Evolutionary conservation across 2,329 filamentous ascomycete species (phyloP).

Genomic region (Pseudocercospora pini-densiflorae): DNA sequence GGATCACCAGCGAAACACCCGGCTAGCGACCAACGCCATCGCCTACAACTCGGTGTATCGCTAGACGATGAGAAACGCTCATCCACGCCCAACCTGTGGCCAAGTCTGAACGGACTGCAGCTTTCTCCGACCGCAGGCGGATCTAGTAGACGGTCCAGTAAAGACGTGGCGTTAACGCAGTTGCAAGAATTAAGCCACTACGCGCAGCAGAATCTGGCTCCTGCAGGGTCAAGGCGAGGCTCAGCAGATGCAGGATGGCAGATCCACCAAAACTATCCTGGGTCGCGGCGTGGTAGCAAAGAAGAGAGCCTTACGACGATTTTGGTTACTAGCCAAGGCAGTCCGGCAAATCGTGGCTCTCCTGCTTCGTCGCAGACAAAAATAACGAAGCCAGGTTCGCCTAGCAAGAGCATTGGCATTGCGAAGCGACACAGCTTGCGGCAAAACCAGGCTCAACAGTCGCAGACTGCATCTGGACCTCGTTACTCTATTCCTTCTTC

Average conservation of each 20-base stretch:
- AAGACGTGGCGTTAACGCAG: constrained; percentile 43
- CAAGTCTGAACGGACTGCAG: constrained; percentile 23
- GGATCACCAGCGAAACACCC: constrained; percentile 27
- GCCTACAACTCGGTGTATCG: constrained; percentile 27
- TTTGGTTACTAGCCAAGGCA: constrained; percentile 39
- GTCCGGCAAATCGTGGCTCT: constrained; percentile 31
- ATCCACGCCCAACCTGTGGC: constrained; percentile 32
- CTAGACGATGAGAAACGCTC: constrained; percentile 31
- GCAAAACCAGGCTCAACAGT: constrained; percentile 19
- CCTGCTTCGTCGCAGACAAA: constrained; percentile 28
- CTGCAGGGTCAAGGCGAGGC: constrained; percentile 38
- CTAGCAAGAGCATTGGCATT: constrained; percentile 18
- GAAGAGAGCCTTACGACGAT: constrained; percentile 43
- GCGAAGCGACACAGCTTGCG: constrained; percentile 28
- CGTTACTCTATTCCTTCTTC: constrained; percentile 38
- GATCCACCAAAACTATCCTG: constrained; percentile 39
- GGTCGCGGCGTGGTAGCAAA: constrained; percentile 40
- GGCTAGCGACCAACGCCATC: constrained; percentile 33
- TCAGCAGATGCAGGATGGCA: constrained; percentile 42
- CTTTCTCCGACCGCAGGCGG: constrained; percentile 31
- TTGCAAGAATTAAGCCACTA: constrained; percentile 38
- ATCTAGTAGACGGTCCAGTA: constrained; percentile 41
- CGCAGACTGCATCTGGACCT: constrained; percentile 12
- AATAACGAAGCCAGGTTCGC: constrained; percentile 26
- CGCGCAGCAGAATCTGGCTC: constrained; percentile 35